These are phyloP conservation scores for Anthracocystis setariae DNA, from an alignment of 1,284 basidiomycete species.

Conservation along the genomic window DNA sequence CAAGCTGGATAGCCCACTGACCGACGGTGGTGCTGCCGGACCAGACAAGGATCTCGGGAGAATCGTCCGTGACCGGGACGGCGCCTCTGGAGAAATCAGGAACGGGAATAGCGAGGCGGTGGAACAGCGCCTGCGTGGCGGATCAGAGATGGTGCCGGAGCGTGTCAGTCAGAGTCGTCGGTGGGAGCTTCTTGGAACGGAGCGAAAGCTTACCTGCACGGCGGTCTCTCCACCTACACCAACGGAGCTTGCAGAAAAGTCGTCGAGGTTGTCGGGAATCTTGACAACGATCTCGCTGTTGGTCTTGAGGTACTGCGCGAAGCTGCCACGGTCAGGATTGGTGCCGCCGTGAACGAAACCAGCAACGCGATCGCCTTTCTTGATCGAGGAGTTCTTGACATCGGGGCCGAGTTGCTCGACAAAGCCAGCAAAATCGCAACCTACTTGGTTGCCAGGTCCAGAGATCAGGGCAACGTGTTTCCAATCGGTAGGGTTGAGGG, in stretches of 20 bases:
- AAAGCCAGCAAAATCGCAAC: constrained; percentile 74
- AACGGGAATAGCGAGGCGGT: constrained; percentile 32
- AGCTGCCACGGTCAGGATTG: constrained; percentile 63
- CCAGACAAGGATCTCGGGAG: constrained; percentile 69
- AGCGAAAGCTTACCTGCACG: constrained; percentile 34
- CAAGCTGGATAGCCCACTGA: constrained; percentile 69
- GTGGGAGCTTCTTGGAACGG: too few species aligned
- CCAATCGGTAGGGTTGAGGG: constrained; percentile 66
- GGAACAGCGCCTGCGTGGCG: constrained; percentile 45
- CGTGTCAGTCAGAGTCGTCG: too few species aligned
- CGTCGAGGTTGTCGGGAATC: constrained; percentile 52
- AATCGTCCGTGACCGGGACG: constrained; percentile 31
- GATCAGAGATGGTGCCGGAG: background rate
- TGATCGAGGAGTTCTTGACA: constrained; percentile 65
- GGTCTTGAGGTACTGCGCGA: constrained; percentile 67
- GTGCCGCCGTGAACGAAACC: constrained; percentile 70
- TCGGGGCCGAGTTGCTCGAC: constrained; percentile 71
- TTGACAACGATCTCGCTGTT: constrained; percentile 47
- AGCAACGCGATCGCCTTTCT: constrained; percentile 74
- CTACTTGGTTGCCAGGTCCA: constrained; percentile 70
- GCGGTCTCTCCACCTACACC: constrained; percentile 63
- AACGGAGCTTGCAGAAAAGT: constrained; percentile 43
- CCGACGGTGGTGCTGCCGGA: constrained; percentile 73
- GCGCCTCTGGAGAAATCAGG: constrained; percentile 36
- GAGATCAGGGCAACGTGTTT: constrained; percentile 67